Evolutionary conservation across 257 asterid species (phyloP).

Genomic region (Thymus mandschuricus): DNA sequence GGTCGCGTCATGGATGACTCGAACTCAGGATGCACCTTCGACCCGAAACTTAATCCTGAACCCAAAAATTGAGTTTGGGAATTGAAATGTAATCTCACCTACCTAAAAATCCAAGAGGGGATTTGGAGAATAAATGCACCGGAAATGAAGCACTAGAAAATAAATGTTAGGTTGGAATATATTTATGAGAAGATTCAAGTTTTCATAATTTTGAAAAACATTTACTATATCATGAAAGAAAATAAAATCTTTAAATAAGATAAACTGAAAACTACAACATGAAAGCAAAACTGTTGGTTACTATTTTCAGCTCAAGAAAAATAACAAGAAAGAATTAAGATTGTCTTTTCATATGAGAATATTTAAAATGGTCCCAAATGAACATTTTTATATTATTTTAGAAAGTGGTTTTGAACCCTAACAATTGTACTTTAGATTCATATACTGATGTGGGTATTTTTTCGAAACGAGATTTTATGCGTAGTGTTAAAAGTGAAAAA

Average conservation of each 20-base stretch:
- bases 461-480: too few relatives aligned
- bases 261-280: not conserved
- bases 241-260: not conserved
- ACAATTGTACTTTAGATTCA: too few relatives aligned
- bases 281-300: not conserved
- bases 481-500: too few relatives aligned
- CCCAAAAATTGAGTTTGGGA: not conserved
- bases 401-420: too few relatives aligned
- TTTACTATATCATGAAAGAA: not conserved
- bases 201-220: too few relatives aligned
- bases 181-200: conserved; percentile 6
- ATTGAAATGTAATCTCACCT: not conserved
- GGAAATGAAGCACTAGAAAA: not conserved
- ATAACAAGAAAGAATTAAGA: not conserved
- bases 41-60: too few relatives aligned
- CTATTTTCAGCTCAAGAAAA: not conserved
- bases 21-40: too few relatives aligned
- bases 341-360: not conserved
- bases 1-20: too few relatives aligned
- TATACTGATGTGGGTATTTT: too few relatives aligned
- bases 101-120: not conserved
- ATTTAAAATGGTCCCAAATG: too few relatives aligned
- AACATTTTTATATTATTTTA: too few relatives aligned
- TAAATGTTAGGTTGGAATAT: conserved; percentile 13
- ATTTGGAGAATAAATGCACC: conserved; percentile 18